Evolutionary conservation across 768 basidiomycete species (phyloP).

Genomic region (Cystobasidium ongulense): DNA sequence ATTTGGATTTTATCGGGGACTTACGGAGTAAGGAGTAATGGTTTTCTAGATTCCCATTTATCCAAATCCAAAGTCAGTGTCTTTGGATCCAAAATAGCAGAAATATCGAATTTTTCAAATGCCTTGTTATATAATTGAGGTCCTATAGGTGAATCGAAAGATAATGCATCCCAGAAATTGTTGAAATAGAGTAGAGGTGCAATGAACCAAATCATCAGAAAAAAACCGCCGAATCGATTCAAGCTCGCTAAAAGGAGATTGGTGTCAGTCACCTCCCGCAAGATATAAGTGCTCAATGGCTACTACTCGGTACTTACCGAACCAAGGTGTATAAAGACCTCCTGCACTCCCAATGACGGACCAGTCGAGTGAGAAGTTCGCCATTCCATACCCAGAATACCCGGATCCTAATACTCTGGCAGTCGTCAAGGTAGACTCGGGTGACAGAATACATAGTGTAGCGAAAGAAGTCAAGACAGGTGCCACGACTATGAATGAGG

Average conservation of each 20-base stretch:
- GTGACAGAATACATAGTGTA: constrained; percentile 32
- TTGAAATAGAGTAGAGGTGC: constrained; percentile 41
- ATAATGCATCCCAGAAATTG: constrained; percentile 40
- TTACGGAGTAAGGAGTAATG: constrained; percentile 41
- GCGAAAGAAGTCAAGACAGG: constrained; percentile 39
- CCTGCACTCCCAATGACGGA: constrained; percentile 41
- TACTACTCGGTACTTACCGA: constrained; percentile 18
- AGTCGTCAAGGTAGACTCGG: neutral
- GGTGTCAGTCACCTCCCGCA: neutral
- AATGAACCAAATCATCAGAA: constrained; percentile 40
- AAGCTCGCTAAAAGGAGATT: neutral
- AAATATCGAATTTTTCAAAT: constrained; percentile 41
- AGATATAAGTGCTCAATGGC: no score
- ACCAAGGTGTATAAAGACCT: constrained; percentile 40
- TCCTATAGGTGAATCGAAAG: constrained; percentile 39
- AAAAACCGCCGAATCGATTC: constrained; percentile 39
- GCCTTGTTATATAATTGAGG: constrained; percentile 41
- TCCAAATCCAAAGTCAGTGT: constrained; percentile 40
- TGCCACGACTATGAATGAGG: constrained; percentile 14
- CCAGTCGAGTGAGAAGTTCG: constrained; percentile 43
- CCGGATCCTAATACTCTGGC: constrained; percentile 37
- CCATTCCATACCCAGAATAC: constrained; percentile 42
- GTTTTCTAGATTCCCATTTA: constrained; percentile 36
- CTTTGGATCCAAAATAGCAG: constrained; percentile 38
- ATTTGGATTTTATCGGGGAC: constrained; percentile 12